Conservation (phyloP, 176 grass and related monocot genomes). For the Cenchrus purpureus region DNA sequence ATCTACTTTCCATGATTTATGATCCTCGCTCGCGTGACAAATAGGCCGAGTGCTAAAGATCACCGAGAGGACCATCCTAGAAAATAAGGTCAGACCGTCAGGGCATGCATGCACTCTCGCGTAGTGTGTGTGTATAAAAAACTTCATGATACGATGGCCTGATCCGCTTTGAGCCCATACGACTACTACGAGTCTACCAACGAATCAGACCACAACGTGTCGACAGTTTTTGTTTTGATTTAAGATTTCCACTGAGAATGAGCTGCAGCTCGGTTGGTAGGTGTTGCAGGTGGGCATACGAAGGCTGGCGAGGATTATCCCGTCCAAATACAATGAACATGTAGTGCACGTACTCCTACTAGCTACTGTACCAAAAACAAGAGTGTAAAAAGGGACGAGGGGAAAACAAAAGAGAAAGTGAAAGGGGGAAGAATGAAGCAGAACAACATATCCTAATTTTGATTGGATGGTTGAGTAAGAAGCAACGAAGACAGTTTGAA, state of each 20-base stretch:
- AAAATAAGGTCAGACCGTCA: too few species aligned
- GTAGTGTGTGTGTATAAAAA: too few species aligned
- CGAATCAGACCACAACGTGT: neutral
- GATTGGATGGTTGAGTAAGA: too few species aligned
- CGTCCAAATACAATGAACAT: neutral
- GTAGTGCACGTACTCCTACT: neutral
- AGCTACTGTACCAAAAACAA: neutral
- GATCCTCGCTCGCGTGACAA: too few species aligned
- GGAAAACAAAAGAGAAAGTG: too few species aligned
- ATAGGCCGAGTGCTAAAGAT: too few species aligned
- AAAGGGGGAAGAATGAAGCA: neutral
- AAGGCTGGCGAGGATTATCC: neutral
- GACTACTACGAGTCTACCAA: neutral
- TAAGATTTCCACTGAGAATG: neutral
- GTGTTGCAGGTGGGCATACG: too few species aligned
- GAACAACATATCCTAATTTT: neutral
- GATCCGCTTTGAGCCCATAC: neutral
- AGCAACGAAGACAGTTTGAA: neutral
- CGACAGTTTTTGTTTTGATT: neutral
- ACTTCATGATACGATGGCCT: neutral
- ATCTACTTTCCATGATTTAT: too few species aligned
- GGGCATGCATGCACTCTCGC: too few species aligned
- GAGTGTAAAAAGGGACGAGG: neutral
- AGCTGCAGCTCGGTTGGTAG: too few species aligned
- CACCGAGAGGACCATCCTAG: too few species aligned